These are phyloP conservation scores for Metarhizium rileyi DNA, from an alignment of 2,329 filamentous ascomycete species.

Conservation along the genomic window DNA sequence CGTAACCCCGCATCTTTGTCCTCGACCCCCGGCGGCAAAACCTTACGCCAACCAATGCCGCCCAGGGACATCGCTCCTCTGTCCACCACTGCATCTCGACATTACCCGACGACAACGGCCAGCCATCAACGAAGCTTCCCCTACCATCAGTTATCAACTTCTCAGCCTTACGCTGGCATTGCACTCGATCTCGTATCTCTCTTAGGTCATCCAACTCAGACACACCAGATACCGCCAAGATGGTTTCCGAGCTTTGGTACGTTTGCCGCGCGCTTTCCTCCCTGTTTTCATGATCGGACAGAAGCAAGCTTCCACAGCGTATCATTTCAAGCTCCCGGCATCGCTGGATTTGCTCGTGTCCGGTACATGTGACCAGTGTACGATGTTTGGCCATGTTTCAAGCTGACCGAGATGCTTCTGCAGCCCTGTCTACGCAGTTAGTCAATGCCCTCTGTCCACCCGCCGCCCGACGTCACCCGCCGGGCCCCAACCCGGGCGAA, in stretches of 20 bases:
- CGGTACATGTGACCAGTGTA: background rate
- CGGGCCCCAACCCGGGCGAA: constrained; percentile 10
- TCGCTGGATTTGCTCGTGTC: constrained; percentile 9
- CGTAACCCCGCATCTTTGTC: constrained; percentile 2
- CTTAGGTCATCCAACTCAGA: constrained; percentile 9
- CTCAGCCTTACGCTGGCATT: constrained; percentile 2
- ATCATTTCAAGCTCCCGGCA: constrained; percentile 21
- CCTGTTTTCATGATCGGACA: constrained; percentile 20
- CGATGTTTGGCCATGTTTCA: constrained; percentile 4
- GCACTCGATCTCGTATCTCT: constrained; percentile 2
- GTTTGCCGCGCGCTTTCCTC: constrained; percentile 32
- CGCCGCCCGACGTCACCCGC: constrained; percentile 22
- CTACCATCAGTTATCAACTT: constrained; percentile 10
- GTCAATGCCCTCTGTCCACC: constrained; percentile 35
- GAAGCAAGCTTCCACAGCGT: constrained; percentile 11
- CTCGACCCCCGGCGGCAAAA: constrained; percentile 26
- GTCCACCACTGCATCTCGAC: constrained; percentile 22
- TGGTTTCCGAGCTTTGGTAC: constrained; percentile 77
- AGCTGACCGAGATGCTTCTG: constrained; percentile 33
- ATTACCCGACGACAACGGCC: constrained; percentile 11
- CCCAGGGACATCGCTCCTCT: constrained; percentile 29
- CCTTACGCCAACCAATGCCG: constrained; percentile 29
- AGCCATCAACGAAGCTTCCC: constrained; percentile 17
- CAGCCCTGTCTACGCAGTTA: constrained; percentile 98
- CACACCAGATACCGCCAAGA: constrained; percentile 39